Evolutionary conservation across 148 eudicot genomes (phyloP).

Genomic region (Talinum fruticosum): DNA sequence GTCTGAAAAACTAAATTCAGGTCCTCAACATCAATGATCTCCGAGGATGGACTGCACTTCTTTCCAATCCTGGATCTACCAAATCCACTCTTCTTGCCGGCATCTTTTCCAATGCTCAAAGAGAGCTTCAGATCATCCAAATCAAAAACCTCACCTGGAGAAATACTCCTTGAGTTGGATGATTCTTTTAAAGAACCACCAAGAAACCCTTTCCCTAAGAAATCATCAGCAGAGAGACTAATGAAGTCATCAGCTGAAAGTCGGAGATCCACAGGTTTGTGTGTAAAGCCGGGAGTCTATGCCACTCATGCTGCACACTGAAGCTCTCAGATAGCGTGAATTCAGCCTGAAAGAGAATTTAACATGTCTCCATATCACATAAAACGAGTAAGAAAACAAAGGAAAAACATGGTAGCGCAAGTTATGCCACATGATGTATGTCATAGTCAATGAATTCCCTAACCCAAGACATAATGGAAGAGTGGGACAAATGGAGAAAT

Average conservation of each 20-base stretch:
- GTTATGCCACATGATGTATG: background rate
- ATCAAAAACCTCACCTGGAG: constrained; percentile 15
- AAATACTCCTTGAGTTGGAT: constrained; percentile 5
- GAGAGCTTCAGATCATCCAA: constrained; percentile 36
- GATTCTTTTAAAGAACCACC: constrained; percentile 11
- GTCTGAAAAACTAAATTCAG: constrained; percentile 21
- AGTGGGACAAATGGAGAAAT: background rate
- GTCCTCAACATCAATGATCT: constrained; percentile 46
- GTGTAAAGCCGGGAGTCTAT: constrained; percentile 16
- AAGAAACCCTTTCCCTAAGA: constrained; percentile 20
- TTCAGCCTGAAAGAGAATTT: constrained; percentile 27
- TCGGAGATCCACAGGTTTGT: constrained; percentile 40
- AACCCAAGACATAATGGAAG: too few species aligned
- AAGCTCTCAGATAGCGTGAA: constrained; percentile 15
- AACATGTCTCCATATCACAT: background rate
- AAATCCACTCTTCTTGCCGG: constrained; percentile 17
- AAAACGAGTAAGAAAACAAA: background rate
- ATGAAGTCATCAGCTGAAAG: constrained; percentile 35
- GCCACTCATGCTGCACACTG: constrained; percentile 18
- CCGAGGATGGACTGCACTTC: constrained; percentile 8
- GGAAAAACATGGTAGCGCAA: background rate
- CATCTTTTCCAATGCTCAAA: constrained; percentile 31
- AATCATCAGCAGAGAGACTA: constrained; percentile 18
- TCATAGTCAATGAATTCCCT: too few species aligned
- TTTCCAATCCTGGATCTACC: constrained; percentile 25